Conservation (phyloP, 1,139 yeast genomes). For the Trichomonascaceae sp. region DNA sequence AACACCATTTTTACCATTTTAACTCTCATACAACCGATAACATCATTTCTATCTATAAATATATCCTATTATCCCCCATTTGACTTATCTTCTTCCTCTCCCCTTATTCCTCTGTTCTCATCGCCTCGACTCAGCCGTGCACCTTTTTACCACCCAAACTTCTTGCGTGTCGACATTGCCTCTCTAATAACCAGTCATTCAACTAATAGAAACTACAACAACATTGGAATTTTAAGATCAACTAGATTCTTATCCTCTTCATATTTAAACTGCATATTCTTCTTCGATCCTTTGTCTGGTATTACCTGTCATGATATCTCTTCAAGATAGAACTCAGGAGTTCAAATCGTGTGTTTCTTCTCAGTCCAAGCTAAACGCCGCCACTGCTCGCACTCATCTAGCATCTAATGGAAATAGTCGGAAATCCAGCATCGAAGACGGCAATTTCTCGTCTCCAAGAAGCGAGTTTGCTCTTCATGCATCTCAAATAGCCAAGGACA, state of each 20-base stretch:
- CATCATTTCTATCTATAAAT: too few species aligned
- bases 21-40: too few species aligned
- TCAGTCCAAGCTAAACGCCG: conserved; percentile 52
- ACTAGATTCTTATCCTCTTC: background rate
- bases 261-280: background rate
- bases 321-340: conserved; percentile 79
- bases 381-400: conserved; percentile 24
- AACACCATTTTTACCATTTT: too few species aligned
- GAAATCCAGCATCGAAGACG: conserved; percentile 10
- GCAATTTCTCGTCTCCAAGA: conserved; percentile 24
- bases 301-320: conserved; percentile 8
- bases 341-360: conserved; percentile 79
- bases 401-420: conserved; percentile 11
- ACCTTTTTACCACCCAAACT: background rate
- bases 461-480: conserved; percentile 78
- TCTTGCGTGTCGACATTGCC: background rate
- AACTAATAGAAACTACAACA: background rate
- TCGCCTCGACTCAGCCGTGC: background rate
- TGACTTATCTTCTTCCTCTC: background rate
- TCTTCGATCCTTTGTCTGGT: background rate
- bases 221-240: background rate
- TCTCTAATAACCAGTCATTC: background rate
- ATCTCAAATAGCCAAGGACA: conserved; percentile 78
- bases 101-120: too few species aligned
- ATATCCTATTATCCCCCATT: background rate